Conservation (phyloP, 129 eudicot genomes). For the sunflower (Helianthus annuus) region DNA sequence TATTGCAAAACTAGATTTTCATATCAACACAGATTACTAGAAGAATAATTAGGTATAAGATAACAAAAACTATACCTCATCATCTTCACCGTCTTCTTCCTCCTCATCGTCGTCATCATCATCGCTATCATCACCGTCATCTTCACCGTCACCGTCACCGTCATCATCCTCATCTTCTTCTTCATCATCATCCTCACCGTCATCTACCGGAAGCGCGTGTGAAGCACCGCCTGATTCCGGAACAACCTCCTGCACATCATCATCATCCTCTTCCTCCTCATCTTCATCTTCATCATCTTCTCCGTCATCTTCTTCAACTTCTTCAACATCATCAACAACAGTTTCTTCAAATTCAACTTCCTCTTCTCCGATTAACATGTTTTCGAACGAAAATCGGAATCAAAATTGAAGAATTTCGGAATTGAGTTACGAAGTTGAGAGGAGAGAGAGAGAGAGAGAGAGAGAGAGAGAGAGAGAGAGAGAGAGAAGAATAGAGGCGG, state of each 20-base stretch:
- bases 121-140: conserved; percentile 38
- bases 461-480: conserved; percentile 26
- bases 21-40: no score
- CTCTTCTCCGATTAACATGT: conserved; percentile 40
- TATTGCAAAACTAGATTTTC: not conserved
- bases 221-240: conserved; percentile 46
- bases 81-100: conserved; percentile 49
- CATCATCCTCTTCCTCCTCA: conserved; percentile 46
- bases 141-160: conserved; percentile 53
- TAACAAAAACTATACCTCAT: not conserved
- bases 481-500: conserved; percentile 42
- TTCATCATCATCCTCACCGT: conserved; percentile 51
- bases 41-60: no score
- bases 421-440: conserved; percentile 28
- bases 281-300: conserved; percentile 12
- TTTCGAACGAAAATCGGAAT: conserved; percentile 26
- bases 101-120: conserved; percentile 21
- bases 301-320: conserved; percentile 7
- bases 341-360: not conserved
- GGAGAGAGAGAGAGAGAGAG: not conserved
- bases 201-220: conserved; percentile 45
- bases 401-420: not conserved
- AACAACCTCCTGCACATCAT: conserved; percentile 57
- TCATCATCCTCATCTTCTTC: conserved; percentile 52
- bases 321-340: not conserved